phyloP scores from a whole-genome alignment of 768 basidiomycete genomes.

The Tephrocybe sp. region DNA sequence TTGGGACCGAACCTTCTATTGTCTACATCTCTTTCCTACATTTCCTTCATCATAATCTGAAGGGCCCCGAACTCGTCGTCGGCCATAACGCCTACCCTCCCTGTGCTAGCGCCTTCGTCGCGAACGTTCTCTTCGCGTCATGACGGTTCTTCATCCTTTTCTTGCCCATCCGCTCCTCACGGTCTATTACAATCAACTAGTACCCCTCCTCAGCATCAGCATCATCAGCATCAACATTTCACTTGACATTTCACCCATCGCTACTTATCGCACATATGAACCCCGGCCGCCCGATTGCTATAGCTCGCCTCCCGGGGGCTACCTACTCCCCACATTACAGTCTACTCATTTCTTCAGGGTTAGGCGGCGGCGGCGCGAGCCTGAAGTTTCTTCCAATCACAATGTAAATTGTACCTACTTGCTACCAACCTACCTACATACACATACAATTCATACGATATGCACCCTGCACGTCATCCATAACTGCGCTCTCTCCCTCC shows the following conservation, averaged over 20 bases:
- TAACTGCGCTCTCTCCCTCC: neutral
- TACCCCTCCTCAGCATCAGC: constrained; percentile 7
- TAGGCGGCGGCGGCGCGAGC: too few relatives aligned
- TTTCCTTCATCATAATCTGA: neutral
- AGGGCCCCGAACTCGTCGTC: too few relatives aligned
- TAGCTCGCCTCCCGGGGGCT: neutral
- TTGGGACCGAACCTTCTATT: neutral
- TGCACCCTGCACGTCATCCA: constrained; percentile 8
- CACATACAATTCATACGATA: constrained; percentile 8
- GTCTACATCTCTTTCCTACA: neutral
- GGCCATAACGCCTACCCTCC: neutral
- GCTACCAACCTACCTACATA: constrained; percentile 2
- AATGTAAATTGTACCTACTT: constrained; percentile 14
- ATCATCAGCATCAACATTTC: constrained; percentile 7
- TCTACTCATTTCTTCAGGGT: too few relatives aligned
- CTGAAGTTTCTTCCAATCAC: constrained; percentile 2
- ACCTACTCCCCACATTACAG: constrained; percentile 6
- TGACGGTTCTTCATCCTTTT: neutral
- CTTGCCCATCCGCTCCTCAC: neutral
- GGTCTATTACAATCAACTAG: constrained; percentile 1
- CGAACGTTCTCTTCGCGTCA: constrained; percentile 10
- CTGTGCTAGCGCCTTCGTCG: neutral
- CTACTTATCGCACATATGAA: constrained; percentile 6
- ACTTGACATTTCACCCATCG: neutral
- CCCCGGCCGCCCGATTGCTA: too few relatives aligned